These are phyloP conservation scores for Pseudocercospora pini-densiflorae DNA, from an alignment of 2,329 filamentous ascomycete genomes.

Conservation along the genomic window DNA sequence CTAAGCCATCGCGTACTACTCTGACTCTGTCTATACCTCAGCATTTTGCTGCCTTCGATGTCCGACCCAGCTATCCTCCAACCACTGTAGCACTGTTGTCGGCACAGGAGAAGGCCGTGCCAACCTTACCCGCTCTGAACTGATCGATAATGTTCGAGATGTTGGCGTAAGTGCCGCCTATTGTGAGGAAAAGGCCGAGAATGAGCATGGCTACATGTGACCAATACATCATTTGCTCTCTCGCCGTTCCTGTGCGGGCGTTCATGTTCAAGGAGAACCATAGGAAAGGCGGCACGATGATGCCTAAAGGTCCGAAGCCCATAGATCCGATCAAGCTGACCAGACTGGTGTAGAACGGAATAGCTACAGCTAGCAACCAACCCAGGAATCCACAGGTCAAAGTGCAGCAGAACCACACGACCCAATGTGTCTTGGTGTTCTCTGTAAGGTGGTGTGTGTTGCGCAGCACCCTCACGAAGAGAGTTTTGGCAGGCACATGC, in stretches of 20 bases:
- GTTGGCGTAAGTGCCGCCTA: conserved; percentile 49
- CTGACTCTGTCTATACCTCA: too few species aligned
- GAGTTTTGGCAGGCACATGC: conserved; percentile 28
- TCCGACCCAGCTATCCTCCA: not conserved
- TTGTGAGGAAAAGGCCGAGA: conserved; percentile 50
- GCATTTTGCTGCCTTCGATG: too few species aligned
- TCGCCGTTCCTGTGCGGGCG: not conserved
- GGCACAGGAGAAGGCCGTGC: conserved; percentile 23
- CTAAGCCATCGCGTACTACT: not conserved
- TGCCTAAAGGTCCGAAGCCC: conserved; percentile 16
- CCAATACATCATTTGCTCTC: conserved; percentile 11
- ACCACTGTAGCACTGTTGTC: conserved; percentile 21
- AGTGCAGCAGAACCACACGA: conserved; percentile 24
- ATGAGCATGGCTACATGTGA: conserved; percentile 25
- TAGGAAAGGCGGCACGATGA: conserved; percentile 19
- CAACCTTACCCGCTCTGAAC: conserved; percentile 21
- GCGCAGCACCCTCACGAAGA: conserved; percentile 29
- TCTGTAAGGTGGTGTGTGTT: conserved; percentile 25
- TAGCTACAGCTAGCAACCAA: conserved; percentile 24
- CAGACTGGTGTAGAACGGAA: conserved; percentile 25
- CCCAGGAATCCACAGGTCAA: conserved; percentile 15
- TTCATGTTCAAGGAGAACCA: conserved; percentile 19
- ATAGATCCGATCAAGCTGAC: conserved; percentile 26
- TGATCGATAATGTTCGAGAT: conserved; percentile 25
- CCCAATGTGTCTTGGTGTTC: conserved; percentile 27